Percentiles rank a stretch among this genome's conserved stretches.
phyloP scores from a whole-genome alignment of 352 stramenopile species.

The Pythium myriotylum region DNA sequence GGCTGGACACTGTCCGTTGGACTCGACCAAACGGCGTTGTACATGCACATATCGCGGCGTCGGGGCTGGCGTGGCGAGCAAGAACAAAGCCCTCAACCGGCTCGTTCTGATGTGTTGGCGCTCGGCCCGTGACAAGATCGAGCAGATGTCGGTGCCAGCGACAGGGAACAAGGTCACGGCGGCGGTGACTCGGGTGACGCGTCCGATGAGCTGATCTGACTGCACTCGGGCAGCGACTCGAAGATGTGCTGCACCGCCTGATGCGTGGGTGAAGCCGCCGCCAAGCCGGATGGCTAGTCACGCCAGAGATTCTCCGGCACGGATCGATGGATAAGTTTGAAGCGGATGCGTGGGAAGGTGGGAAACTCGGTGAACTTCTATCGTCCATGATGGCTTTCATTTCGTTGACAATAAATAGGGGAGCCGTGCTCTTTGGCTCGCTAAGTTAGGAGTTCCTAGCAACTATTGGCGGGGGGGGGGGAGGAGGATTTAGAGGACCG shows the following conservation, averaged over 20 bases:
- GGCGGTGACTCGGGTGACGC: neutral
- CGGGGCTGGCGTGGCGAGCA: no score
- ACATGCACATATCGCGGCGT: no score
- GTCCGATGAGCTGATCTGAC: slow-evolving; percentile 4
- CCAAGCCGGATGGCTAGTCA: neutral
- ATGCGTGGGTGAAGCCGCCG: neutral
- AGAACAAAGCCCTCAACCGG: neutral
- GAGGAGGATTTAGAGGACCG: neutral
- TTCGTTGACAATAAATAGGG: neutral
- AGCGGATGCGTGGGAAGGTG: neutral
- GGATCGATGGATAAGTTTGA: no score
- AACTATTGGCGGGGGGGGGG: slow-evolving; percentile 3
- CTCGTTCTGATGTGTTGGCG: neutral
- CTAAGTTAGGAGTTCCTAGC: slow-evolving; percentile 21
- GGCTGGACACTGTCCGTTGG: no score
- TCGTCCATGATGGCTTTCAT: neutral
- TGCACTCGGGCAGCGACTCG: no score
- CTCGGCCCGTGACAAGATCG: neutral
- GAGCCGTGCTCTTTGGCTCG: slow-evolving; percentile 5
- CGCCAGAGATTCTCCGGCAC: no score
- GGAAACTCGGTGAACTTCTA: neutral
- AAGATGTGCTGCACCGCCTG: no score
- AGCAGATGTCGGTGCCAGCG: slow-evolving; percentile 12
- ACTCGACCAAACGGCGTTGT: no score
- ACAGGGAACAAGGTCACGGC: slow-evolving; percentile 12